Base-by-base conservation (phyloP, 176 grass and related monocot genomes). In the Melocanna baccifera region DNA sequence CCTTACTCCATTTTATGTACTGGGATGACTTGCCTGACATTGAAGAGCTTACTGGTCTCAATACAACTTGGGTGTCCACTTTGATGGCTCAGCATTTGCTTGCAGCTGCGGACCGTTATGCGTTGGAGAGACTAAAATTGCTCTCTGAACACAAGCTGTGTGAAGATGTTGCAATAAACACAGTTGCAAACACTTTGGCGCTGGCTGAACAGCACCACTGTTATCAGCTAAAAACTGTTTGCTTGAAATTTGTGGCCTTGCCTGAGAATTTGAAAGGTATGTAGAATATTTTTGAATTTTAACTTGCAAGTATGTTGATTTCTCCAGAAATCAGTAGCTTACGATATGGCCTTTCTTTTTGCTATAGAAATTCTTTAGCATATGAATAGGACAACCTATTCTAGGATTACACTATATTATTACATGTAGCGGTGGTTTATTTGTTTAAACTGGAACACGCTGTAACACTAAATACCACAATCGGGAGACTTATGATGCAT, bases 31-130 rank as follows among this genome's bases (percentile, higher is more conserved):
- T 94, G 82, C 90, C 93, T 59, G 91, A 99, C 72, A 86, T 96
- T 43, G 97, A 92, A 93, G 91, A 96, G 61, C 86, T 96, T 69
- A 94, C 93, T 76, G 93, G 97, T 71, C 46, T 94, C 16, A 92
- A 91, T 77, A 87, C 93, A 53, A 96, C 85, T 57, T 96, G 90
- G 84, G 91, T 89, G 7, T 94, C 93, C 46, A 99, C 97, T 61
- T 84, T 96, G 89, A 94, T 99, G 88, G 97, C 91, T 73, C 97
- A 99, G 71, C 97, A 99, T 83, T 89, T 99, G 59, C 91, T 99
- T 82, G 97, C 93, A 73, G 91, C 97, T 66, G 93, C 97, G 9
- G 97, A 99, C 41, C 90, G 91, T 41, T 96, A 99, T 89, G 97
- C 97, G 8, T 67, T 99, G 77, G 97, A 99, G 81, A 99, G 93